Evolutionary conservation across 2,329 filamentous ascomycete species (phyloP), one percentile per base, ranked within the genome.

Genomic region (Fusarium xylarioides): DNA sequence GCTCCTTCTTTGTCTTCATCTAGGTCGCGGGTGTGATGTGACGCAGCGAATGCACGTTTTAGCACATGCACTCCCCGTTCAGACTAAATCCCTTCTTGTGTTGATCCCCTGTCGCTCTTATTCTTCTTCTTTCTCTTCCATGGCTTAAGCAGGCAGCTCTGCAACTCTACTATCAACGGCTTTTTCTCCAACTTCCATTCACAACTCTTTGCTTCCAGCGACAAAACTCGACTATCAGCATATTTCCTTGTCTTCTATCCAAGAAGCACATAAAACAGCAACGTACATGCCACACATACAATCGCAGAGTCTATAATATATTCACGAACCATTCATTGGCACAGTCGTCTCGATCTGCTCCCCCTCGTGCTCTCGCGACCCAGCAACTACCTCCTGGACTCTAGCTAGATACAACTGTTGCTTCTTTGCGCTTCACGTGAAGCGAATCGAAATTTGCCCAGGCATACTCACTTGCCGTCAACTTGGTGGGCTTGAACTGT

Each of bases 41-140:
- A 74, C 65, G 58, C 71, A 73, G 61, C 58, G 37, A 66, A 54
- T 73, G 66, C 67, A 74, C 54, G 58, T 64, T 55, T 73, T 71
- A 63, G 70, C 71, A 73, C 71, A 71, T 74, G 71, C 67, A 66
- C 63, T 63, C 38, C 67, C 68, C 47, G 21, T 68, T 37, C 58
- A 53, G 70, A 71, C 53, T 55, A 61, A 44, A 56, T 61, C 46
- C 38, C 46, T 72, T 53, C 44, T 59, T 43, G 64, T 68, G 23
- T 69, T 40, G 50, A 59, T 74, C 58, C 71, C 67, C 71, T 73
- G 66, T 74, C 63, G 43, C 67, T 74, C 71, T 71, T 59, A 35
- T 67, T 67, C 32, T 59, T 71, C 54, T 55, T 68, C 44, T 52
- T 63, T 66, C 70, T 54, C 55, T 49, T 37, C 34, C 32, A n/a